These are phyloP conservation scores for Tilletia indica DNA, from an alignment of 1,284 basidiomycete genomes.

Conservation along the genomic window DNA sequence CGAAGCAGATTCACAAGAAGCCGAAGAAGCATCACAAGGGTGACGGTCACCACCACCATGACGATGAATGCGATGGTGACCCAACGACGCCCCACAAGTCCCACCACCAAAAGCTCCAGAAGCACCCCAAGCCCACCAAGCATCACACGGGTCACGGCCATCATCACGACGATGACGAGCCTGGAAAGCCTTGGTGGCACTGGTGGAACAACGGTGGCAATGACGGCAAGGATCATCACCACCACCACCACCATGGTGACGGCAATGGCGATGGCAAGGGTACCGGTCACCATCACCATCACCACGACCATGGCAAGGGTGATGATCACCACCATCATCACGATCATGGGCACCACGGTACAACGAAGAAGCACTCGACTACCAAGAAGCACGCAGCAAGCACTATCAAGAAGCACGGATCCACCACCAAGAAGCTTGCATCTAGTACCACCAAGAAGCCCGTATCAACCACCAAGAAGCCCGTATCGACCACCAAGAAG, in stretches of 20 bases:
- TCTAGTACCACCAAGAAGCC: too few species aligned
- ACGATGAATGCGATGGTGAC: too few species aligned
- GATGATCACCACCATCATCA: slow-evolving; percentile 16
- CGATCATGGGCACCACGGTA: not conserved
- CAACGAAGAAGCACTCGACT: not conserved
- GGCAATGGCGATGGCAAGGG: not conserved
- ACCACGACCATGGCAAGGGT: not conserved
- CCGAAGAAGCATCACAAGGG: too few species aligned
- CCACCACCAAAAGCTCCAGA: too few species aligned
- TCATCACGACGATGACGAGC: slow-evolving; percentile 4
- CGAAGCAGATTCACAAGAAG: too few species aligned
- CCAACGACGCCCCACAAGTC: too few species aligned
- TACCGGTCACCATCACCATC: not conserved
- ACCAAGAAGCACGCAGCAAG: too few species aligned
- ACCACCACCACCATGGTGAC: slow-evolving; percentile 9
- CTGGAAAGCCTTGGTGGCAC: slow-evolving; percentile 7
- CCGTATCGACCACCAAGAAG: too few species aligned
- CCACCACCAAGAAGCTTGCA: not conserved
- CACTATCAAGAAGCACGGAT: not conserved
- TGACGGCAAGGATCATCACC: not conserved
- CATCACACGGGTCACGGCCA: too few species aligned
- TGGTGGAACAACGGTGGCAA: not conserved
- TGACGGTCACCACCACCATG: too few species aligned
- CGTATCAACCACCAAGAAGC: too few species aligned
- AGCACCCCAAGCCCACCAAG: too few species aligned